Conservation (phyloP, 164 flowering plant species). For the Vitis riparia region DNA sequence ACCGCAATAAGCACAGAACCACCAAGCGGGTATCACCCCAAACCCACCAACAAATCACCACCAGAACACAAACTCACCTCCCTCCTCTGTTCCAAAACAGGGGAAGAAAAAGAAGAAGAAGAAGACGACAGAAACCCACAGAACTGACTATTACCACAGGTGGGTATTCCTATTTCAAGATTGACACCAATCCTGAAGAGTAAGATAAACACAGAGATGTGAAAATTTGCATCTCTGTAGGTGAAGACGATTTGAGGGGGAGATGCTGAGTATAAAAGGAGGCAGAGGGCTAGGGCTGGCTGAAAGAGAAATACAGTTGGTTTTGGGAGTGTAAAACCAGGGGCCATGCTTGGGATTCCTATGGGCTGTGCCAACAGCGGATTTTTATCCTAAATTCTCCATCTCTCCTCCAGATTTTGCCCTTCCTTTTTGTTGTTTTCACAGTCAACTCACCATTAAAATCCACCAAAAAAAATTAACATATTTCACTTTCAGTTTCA, state of each 20-base stretch:
- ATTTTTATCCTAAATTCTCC: conserved; percentile 14
- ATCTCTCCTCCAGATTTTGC: background rate
- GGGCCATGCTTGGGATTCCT: conserved; percentile 43
- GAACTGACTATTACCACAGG: too few relatives aligned
- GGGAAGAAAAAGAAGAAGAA: conserved; percentile 5
- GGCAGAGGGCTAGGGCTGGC: conserved; percentile 16
- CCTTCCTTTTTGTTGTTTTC: background rate
- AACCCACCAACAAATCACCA: conserved; percentile 1
- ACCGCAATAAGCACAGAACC: conserved; percentile 1
- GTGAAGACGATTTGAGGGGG: background rate
- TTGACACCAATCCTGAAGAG: background rate
- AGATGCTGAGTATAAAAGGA: conserved; percentile 16
- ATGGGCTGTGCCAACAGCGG: conserved; percentile 50
- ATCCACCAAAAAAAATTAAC: too few relatives aligned
- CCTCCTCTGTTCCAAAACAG: background rate
- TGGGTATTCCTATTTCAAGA: too few relatives aligned
- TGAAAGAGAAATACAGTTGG: conserved; percentile 17
- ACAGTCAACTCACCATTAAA: background rate
- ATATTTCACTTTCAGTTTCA: background rate
- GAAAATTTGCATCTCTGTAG: conserved; percentile 16
- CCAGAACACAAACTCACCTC: too few relatives aligned
- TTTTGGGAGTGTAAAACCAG: conserved; percentile 42
- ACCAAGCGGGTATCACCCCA: conserved; percentile 16
- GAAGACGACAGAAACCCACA: background rate
- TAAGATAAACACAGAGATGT: conserved; percentile 9